Conservation (phyloP, 208 protist species). For the Wallacemonas sp. region DNA sequence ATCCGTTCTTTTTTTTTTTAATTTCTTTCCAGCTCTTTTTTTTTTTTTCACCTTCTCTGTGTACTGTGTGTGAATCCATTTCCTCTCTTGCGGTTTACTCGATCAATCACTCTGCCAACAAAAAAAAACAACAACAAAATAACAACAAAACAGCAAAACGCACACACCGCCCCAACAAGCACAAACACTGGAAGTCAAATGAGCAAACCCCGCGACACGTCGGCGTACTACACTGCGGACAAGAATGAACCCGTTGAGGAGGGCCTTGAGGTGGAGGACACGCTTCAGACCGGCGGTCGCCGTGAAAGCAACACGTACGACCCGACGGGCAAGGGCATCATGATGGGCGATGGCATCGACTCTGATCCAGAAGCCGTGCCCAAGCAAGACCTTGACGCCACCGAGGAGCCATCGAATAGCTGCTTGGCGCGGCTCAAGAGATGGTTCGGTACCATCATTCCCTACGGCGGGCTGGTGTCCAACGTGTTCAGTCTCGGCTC, state of each 20-base stretch:
- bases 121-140: neutral
- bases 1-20: too few relatives aligned
- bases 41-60: constrained; percentile 7
- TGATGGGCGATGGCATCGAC: too few relatives aligned
- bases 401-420: neutral
- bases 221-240: neutral
- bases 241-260: neutral
- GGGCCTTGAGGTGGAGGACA: neutral
- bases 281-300: too few relatives aligned
- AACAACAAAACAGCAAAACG: neutral
- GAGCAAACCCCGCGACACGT: neutral
- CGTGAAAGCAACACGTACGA: too few relatives aligned
- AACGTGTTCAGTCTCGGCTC: constrained; percentile 62
- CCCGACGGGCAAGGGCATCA: too few relatives aligned
- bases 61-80: neutral
- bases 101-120: too few relatives aligned
- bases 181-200: too few relatives aligned
- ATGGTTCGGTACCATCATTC: constrained; percentile 5
- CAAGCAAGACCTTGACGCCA: neutral
- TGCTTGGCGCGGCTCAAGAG: neutral
- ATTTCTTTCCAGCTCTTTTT: neutral
- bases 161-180: too few relatives aligned
- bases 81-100: too few relatives aligned
- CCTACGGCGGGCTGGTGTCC: constrained; percentile 49
- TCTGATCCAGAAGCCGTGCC: neutral